A percentile compares a stretch with the other conserved stretches of the same genome.
Evolutionary conservation across 2,329 filamentous ascomycete species (phyloP).

Genomic region (Bipolaris oryzae): DNA sequence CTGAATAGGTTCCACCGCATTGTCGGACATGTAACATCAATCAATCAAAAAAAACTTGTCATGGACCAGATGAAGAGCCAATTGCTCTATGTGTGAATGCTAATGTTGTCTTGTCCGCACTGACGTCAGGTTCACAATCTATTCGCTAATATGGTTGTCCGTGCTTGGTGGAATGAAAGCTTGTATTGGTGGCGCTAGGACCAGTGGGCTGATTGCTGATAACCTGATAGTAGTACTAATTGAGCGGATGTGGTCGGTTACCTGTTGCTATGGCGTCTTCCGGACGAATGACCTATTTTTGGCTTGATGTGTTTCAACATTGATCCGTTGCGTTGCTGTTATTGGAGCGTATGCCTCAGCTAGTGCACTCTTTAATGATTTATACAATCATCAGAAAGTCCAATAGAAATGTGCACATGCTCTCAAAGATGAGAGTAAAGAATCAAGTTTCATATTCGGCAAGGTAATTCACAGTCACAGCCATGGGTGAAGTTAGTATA

Average conservation of each 20-base stretch:
- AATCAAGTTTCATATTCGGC: no score
- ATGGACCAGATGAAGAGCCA: constrained; percentile 16
- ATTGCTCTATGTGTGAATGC: not conserved
- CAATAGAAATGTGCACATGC: no score
- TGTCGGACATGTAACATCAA: constrained; percentile 33
- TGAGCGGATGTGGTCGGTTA: not conserved
- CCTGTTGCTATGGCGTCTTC: constrained; percentile 2
- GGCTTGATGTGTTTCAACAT: not conserved
- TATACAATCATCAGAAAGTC: no score
- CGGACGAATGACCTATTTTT: not conserved
- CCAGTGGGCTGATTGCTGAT: not conserved
- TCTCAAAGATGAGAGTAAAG: no score
- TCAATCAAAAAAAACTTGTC: constrained; percentile 32
- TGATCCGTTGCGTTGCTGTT: not conserved
- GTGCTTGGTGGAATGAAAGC: not conserved
- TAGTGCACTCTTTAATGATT: not conserved
- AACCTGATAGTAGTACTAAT: not conserved
- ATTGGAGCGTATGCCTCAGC: not conserved
- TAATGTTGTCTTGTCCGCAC: not conserved
- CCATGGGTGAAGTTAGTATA: constrained; percentile 1
- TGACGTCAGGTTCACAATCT: not conserved
- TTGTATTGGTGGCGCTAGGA: not conserved
- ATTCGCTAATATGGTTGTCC: constrained; percentile 1
- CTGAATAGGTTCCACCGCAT: constrained; percentile 28
- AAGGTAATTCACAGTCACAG: not conserved